Evolutionary conservation across 495 filamentous ascomycete genomes (phyloP).

Genomic region (Annulohypoxylon stygium): DNA sequence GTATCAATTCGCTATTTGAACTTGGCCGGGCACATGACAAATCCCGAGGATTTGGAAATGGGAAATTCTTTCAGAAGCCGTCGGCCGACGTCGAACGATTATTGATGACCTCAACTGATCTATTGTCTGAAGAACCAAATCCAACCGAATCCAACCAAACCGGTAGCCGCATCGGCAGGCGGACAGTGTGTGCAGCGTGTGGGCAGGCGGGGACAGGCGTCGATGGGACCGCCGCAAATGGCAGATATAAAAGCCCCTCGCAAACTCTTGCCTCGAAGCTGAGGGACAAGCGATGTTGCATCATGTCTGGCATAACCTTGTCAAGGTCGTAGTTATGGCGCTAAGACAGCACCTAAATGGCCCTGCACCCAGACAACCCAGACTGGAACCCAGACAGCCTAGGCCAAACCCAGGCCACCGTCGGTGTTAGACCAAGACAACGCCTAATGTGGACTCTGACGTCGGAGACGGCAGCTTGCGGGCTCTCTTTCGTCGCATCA

Average conservation of each 20-base stretch:
- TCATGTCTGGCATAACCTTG: constrained; percentile 12
- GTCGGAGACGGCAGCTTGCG: constrained; percentile 28
- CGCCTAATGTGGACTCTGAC: not conserved
- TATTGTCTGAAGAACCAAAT: constrained; percentile 31
- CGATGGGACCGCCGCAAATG: constrained; percentile 9
- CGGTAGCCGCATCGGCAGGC: not conserved
- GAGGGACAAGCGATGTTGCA: constrained; percentile 26
- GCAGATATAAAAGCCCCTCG: constrained; percentile 31
- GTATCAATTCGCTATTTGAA: constrained; percentile 47
- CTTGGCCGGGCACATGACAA: constrained; percentile 38
- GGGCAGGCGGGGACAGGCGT: not conserved
- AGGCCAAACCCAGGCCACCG: not conserved
- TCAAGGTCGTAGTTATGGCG: constrained; percentile 6
- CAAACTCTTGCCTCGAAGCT: constrained; percentile 36
- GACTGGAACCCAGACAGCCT: too few relatives aligned
- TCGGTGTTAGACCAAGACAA: constrained; percentile 26
- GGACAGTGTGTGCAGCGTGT: too few relatives aligned
- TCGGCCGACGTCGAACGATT: constrained; percentile 41
- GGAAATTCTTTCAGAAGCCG: constrained; percentile 28
- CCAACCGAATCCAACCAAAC: not conserved
- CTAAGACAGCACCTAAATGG: constrained; percentile 10
- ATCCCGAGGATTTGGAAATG: constrained; percentile 39
- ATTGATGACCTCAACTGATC: constrained; percentile 37
- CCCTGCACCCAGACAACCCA: too few relatives aligned
- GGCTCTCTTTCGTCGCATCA: constrained; percentile 8